Percentiles rank a stretch among this genome's conserved stretches.
These are phyloP conservation scores for Dioscorea alata DNA, from an alignment of 106 monocot genomes.

Conservation along the genomic window DNA sequence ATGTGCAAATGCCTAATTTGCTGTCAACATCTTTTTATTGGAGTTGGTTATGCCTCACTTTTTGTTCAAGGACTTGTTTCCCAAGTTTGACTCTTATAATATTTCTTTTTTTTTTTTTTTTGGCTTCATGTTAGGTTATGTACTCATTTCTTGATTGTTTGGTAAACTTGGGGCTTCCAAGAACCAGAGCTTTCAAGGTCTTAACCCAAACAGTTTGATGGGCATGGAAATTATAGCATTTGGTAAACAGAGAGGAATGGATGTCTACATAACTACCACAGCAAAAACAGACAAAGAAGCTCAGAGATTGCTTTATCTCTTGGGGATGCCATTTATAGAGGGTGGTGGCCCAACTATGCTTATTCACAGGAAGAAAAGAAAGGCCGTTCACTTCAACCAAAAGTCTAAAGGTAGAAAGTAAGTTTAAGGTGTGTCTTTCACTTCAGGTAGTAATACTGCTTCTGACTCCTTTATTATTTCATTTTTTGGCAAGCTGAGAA, in stretches of 20 bases:
- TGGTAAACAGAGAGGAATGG: conserved; percentile 86
- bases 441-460: too few relatives aligned
- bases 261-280: conserved; percentile 79
- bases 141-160: conserved; percentile 87
- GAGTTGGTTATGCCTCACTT: too few relatives aligned
- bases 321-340: conserved; percentile 89
- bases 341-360: conserved; percentile 27
- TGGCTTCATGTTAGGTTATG: conserved; percentile 51
- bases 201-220: conserved; percentile 89
- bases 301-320: conserved; percentile 59
- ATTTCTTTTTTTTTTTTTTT: background rate
- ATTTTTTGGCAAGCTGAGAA: too few relatives aligned
- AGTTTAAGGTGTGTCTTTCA: background rate
- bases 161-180: conserved; percentile 73
- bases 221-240: conserved; percentile 92
- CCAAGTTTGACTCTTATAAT: too few relatives aligned
- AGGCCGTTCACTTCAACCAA: conserved; percentile 38
- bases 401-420: conserved; percentile 41
- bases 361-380: conserved; percentile 59
- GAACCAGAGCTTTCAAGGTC: conserved; percentile 86
- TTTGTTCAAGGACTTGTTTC: too few relatives aligned
- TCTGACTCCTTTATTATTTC: too few relatives aligned
- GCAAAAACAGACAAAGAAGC: conserved; percentile 79
- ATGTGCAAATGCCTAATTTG: too few relatives aligned
- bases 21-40: too few relatives aligned